Base-by-base conservation (phyloP, 2,329 filamentous ascomycete genomes). In the Metarhizium anisopliae region DNA sequence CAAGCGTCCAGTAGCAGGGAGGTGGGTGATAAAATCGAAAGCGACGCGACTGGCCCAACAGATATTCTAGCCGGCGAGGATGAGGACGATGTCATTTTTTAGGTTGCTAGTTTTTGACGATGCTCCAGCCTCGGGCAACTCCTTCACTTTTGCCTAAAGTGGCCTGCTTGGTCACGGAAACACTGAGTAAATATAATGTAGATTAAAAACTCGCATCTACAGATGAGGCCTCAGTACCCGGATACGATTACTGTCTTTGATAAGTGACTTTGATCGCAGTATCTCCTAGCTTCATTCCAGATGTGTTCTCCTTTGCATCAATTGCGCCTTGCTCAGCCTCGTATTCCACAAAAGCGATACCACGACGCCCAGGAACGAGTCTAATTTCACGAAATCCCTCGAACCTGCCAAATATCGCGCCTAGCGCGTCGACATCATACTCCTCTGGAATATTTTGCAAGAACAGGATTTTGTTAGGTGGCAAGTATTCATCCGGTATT, bases 311-410 rank as follows among this genome's bases (percentile, higher is more conserved):
- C 79, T 96, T 97, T 18, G 94, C 94, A 55, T 85, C 86, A 65
- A 96, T 96, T 32, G 94, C 92, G 47, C 90, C 91, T 51, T 86
- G 81, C 74, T 97, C 91, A 62, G 83, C 85, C 66, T 96, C 90
- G 74, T 97, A 99, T 72, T 99, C 94, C 58, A 96, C 90, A 70
- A 99, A 99, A 0, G 91, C 94, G 70, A 99, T 92, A 3, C 90
- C 90, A 60, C 84, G 86, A 53, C 93, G 80, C 35, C 90, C 89
- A 6, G 93, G 92, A 50, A 97, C 93, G 68, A 90, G 73, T 66
- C 94, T 84, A 50, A 96, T 89, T 75, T 99, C 94, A 68, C 87
- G 87, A 77, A 99, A 96, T 30, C 93, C 93, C 60, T 95, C 89
- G 74, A 95, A 99, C 51, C 88, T 85, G 52, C 85, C 84, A 73